phyloP scores from a whole-genome alignment of 495 filamentous ascomycete species.

The Clavariopsis aquatica region DNA sequence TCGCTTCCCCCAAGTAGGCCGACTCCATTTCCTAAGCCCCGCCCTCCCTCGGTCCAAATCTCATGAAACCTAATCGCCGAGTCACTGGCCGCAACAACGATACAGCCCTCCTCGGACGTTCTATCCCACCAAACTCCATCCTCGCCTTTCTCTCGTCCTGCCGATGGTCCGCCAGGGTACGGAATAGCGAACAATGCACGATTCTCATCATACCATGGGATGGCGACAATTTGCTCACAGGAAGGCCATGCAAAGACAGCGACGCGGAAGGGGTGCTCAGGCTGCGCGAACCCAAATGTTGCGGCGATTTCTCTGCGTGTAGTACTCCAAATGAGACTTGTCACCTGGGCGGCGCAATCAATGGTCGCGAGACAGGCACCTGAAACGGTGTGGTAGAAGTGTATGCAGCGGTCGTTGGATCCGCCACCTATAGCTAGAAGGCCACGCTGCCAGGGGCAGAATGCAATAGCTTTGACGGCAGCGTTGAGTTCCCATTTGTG shows the following conservation, averaged over 20 bases:
- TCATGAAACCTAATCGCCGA: conserved; percentile 96
- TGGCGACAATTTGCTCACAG: conserved; percentile 81
- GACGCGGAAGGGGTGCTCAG: conserved; percentile 86
- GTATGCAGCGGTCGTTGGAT: conserved; percentile 90
- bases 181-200: conserved; percentile 74
- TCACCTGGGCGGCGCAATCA: conserved; percentile 90
- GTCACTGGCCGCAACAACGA: conserved; percentile 92
- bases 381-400: conserved; percentile 88
- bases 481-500: conserved; percentile 78
- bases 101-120: conserved; percentile 80
- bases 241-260: conserved; percentile 96
- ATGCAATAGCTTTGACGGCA: conserved; percentile 95
- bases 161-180: conserved; percentile 61
- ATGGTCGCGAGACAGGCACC: conserved; percentile 88
- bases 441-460: conserved; percentile 90
- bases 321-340: conserved; percentile 86
- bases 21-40: conserved; percentile 55
- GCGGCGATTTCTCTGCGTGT: conserved; percentile 85
- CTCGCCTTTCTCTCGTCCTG: conserved; percentile 46
- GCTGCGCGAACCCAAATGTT: conserved; percentile 93
- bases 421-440: conserved; percentile 91
- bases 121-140: conserved; percentile 57
- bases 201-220: conserved; percentile 85
- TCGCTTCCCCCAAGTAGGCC: conserved; percentile 82
- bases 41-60: conserved; percentile 73